Conservation (phyloP, 441 rosid species). For the Eutrema salsugineum region DNA sequence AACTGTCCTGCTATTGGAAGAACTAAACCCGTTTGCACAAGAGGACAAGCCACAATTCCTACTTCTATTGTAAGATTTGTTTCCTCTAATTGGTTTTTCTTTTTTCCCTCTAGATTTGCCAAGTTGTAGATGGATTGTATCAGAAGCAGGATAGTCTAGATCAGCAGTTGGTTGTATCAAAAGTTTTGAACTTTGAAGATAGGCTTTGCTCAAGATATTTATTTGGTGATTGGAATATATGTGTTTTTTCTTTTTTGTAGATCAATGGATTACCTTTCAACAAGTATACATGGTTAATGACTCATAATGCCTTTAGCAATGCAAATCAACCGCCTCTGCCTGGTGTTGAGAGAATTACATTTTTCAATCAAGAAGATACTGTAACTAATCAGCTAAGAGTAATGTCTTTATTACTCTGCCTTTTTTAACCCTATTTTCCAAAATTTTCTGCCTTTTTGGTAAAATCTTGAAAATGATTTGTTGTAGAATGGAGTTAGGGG, state of each 20-base stretch:
- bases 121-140: conserved; percentile 12
- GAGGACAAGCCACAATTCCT: conserved; percentile 80
- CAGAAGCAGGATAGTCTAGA: neutral
- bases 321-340: conserved; percentile 79
- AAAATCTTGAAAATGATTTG: neutral
- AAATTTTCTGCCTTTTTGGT: too few relatives aligned
- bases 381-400: conserved; percentile 85
- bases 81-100: neutral
- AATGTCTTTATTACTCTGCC: conserved; percentile 7
- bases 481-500: conserved; percentile 92
- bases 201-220: neutral
- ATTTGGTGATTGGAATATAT: neutral
- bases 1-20: conserved; percentile 72
- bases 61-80: conserved; percentile 58
- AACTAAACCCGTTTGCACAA: conserved; percentile 69
- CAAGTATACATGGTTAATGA: conserved; percentile 90
- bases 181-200: conserved; percentile 18
- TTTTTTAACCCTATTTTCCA: neutral
- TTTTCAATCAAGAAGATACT: conserved; percentile 88
- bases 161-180: neutral
- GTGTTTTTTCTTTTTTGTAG: conserved; percentile 29
- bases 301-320: conserved; percentile 89
- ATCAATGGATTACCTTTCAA: conserved; percentile 82
- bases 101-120: neutral
- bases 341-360: conserved; percentile 79